Evolutionary conservation across 768 basidiomycete species (phyloP).

Genomic region (Panaeolus cyanescens): DNA sequence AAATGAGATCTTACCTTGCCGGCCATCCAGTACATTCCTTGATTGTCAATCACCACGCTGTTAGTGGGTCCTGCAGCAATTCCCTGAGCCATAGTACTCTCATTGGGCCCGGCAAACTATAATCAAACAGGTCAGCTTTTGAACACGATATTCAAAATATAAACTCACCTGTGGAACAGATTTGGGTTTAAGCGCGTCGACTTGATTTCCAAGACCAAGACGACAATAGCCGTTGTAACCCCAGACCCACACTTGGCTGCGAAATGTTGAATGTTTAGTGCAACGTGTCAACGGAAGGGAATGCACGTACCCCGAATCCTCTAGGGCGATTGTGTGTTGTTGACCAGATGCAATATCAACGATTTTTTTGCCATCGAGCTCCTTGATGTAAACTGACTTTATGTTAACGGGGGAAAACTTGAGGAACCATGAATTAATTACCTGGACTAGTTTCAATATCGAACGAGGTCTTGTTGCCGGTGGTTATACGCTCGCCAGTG

Average conservation of each 20-base stretch:
- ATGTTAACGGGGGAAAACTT: not conserved
- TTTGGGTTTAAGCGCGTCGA: constrained; percentile 79
- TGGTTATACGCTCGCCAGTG: constrained; percentile 89
- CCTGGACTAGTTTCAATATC: constrained; percentile 77
- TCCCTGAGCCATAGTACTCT: constrained; percentile 58
- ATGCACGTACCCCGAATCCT: constrained; percentile 63
- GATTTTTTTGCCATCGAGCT: constrained; percentile 77
- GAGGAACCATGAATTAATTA: constrained; percentile 22
- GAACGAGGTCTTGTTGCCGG: constrained; percentile 81
- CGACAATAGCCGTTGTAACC: constrained; percentile 92
- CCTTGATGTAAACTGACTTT: constrained; percentile 67
- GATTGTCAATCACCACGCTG: constrained; percentile 81
- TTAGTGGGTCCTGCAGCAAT: constrained; percentile 83
- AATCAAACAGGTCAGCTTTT: not conserved
- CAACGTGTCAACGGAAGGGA: not conserved
- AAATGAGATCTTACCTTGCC: constrained; percentile 56
- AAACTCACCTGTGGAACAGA: constrained; percentile 71
- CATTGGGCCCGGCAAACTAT: constrained; percentile 78
- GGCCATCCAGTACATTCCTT: constrained; percentile 87
- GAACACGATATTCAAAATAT: not conserved
- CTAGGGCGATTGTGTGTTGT: constrained; percentile 85
- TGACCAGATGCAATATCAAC: constrained; percentile 82
- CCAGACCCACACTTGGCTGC: constrained; percentile 80
- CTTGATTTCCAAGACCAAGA: constrained; percentile 84
- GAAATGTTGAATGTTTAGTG: not conserved